Conservation (phyloP, 768 basidiomycete species). For the Termitomyces sp. region DNA sequence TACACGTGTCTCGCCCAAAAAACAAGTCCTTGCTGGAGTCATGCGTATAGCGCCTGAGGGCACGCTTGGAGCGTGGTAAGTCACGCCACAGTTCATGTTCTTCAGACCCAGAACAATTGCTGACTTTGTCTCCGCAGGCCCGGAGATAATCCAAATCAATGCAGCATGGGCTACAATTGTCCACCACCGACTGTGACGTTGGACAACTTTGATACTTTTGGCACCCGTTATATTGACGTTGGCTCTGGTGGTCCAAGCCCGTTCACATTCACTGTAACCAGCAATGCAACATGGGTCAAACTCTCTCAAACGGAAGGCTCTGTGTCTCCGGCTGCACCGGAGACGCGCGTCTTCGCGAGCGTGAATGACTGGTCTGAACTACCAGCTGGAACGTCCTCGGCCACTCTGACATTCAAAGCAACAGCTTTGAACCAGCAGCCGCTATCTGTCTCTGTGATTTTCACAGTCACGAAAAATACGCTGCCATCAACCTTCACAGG, state of each 20-base stretch:
- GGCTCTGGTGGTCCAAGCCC: constrained; percentile 52
- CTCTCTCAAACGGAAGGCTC: constrained; percentile 42
- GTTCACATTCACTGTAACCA: constrained; percentile 48
- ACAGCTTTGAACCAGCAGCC: constrained; percentile 33
- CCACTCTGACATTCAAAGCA: constrained; percentile 41
- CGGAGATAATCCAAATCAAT: constrained; percentile 61
- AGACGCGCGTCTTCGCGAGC: constrained; percentile 47
- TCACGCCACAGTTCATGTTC: not conserved
- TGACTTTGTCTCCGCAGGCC: constrained; percentile 34
- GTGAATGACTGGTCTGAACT: constrained; percentile 55
- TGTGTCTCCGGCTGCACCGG: constrained; percentile 40
- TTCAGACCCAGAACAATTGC: not conserved
- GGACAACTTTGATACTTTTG: constrained; percentile 50
- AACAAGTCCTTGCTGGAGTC: constrained; percentile 51
- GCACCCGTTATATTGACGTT: constrained; percentile 55
- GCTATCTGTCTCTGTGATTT: constrained; percentile 24
- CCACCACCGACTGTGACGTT: constrained; percentile 46
- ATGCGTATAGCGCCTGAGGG: constrained; percentile 63
- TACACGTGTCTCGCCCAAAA: constrained; percentile 44
- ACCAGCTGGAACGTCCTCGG: constrained; percentile 27
- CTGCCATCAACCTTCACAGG: constrained; percentile 44
- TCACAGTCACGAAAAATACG: constrained; percentile 31
- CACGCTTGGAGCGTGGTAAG: constrained; percentile 53
- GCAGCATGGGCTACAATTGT: constrained; percentile 42
- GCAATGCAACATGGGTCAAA: constrained; percentile 50